Evolutionary conservation across 208 protist genomes (phyloP), one percentile per base, ranked within the genome.

Genomic region (Balamuthia mandrillaris): DNA sequence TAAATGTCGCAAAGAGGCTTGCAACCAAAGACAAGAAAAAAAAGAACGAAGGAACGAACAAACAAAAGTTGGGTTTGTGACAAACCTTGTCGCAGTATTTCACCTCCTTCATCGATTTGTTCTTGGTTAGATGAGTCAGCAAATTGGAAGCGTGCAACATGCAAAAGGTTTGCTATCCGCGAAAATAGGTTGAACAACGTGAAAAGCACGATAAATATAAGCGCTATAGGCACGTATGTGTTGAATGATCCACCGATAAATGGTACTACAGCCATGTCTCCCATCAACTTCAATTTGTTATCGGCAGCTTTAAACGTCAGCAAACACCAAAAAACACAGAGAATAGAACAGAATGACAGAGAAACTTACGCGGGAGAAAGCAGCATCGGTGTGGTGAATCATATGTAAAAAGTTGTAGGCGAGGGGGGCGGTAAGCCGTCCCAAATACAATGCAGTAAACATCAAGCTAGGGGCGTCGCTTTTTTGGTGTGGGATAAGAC

Each of bases 351-450:
- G 14, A 52, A 10, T 4, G 66, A 37, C 35, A 29, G 3, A 0
- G 27, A 29, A 75, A 29, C 12, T 18, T 16, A 75, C 60, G 12
- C 29, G 16, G 24, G 12, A 78, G 27, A 78, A 86, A 68, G 75
- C 7, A 10, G 42, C 31, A 29, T 9, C 10, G 2, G 35, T 24
- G n/a, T 79, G 42, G 33, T 84, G 54, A 18, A 84, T 78, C 54
- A 87, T 77, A 29, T 3, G 10, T 9, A 87, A 74, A 35, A 60
- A 87, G 75, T 87, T 87, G 83, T 85, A 37, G 29, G 72, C 83
- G 39, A 87, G 83, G 14, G 83, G 72, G 0, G 72, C 33, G 3
- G 42, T 82, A 18, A 87, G 24, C 56, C 84, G 70, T 27, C 84
- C 54, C 24, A 87, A 41, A 78, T 85, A 85, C 60, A 79, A 31